Conservation (phyloP, 2,329 filamentous ascomycete genomes). For the Claviceps fusiformis region DNA sequence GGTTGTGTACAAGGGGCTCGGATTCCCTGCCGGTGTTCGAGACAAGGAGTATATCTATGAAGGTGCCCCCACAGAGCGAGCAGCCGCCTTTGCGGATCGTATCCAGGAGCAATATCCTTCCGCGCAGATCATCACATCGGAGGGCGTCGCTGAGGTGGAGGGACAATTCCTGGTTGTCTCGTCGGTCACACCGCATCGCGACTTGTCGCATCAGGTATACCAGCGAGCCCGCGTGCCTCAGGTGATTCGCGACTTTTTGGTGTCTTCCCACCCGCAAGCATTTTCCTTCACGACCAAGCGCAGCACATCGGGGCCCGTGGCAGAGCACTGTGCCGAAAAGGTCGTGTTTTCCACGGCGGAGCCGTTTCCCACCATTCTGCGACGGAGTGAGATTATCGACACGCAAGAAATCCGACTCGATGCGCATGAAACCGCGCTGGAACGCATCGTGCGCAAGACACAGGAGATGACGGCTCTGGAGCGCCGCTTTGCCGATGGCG, state of each 20-base stretch:
- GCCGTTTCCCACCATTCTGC: slow-evolving; percentile 78
- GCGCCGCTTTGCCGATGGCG: slow-evolving; percentile 57
- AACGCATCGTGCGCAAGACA: slow-evolving; percentile 82
- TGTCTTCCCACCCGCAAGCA: slow-evolving; percentile 61
- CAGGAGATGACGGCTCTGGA: slow-evolving; percentile 68
- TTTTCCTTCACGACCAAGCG: slow-evolving; percentile 69
- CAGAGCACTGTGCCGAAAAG: slow-evolving; percentile 72
- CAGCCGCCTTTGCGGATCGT: slow-evolving; percentile 72
- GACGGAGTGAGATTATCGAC: slow-evolving; percentile 70
- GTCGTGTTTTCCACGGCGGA: slow-evolving; percentile 72
- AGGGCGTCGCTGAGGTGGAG: slow-evolving; percentile 65
- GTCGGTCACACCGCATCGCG: slow-evolving; percentile 67
- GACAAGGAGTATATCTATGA: slow-evolving; percentile 93
- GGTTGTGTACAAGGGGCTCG: slow-evolving; percentile 77
- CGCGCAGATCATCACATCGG: slow-evolving; percentile 63
- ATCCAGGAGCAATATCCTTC: slow-evolving; percentile 84
- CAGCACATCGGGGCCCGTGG: slow-evolving; percentile 52
- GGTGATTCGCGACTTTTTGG: slow-evolving; percentile 71
- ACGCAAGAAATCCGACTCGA: slow-evolving; percentile 52
- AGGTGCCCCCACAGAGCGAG: slow-evolving; percentile 61
- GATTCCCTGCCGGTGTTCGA: slow-evolving; percentile 66
- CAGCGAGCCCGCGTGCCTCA: slow-evolving; percentile 76
- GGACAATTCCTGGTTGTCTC: slow-evolving; percentile 82
- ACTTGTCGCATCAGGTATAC: slow-evolving; percentile 70
- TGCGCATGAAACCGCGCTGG: slow-evolving; percentile 76